Conservation (phyloP, 257 asterid species). For the Lavandula angustifolia region DNA sequence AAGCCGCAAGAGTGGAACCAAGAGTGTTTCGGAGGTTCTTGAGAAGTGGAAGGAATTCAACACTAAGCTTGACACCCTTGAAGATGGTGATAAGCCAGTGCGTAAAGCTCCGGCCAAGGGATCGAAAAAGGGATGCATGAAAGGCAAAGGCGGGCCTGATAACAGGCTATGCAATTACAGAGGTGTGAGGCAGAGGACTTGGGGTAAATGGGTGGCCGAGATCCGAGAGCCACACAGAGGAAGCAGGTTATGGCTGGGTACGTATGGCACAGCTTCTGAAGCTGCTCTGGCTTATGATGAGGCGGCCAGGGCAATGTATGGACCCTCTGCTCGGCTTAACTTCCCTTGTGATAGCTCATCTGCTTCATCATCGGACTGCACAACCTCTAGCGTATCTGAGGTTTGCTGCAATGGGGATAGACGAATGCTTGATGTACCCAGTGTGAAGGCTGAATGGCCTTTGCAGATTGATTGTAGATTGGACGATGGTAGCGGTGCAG, state of each 20-base stretch:
- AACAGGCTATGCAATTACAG: slow-evolving; percentile 50
- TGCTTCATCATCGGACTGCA: slow-evolving; percentile 46
- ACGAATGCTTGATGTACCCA: not conserved
- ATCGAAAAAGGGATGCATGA: slow-evolving; percentile 68
- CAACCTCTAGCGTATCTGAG: slow-evolving; percentile 46
- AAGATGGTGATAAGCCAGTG: slow-evolving; percentile 26
- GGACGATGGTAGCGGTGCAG: slow-evolving; percentile 26
- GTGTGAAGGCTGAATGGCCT: slow-evolving; percentile 20
- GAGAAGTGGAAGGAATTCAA: slow-evolving; percentile 61
- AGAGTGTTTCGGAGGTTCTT: slow-evolving; percentile 47
- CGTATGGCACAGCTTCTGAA: slow-evolving; percentile 41
- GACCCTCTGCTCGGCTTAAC: slow-evolving; percentile 52
- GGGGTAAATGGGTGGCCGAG: slow-evolving; percentile 80
- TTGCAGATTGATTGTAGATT: not conserved
- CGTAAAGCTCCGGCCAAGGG: slow-evolving; percentile 64
- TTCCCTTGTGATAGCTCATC: slow-evolving; percentile 32
- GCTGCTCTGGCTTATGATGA: slow-evolving; percentile 66
- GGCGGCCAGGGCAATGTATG: slow-evolving; percentile 62
- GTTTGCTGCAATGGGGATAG: slow-evolving; percentile 31
- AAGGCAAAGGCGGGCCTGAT: slow-evolving; percentile 69
- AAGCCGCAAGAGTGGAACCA: slow-evolving; percentile 39
- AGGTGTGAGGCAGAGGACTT: slow-evolving; percentile 70
- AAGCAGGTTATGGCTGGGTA: slow-evolving; percentile 59
- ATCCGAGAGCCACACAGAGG: slow-evolving; percentile 65
- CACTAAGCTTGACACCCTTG: slow-evolving; percentile 32